Conservation (phyloP, 768 basidiomycete genomes). For the Brasilioporus rufonigricans region DNA sequence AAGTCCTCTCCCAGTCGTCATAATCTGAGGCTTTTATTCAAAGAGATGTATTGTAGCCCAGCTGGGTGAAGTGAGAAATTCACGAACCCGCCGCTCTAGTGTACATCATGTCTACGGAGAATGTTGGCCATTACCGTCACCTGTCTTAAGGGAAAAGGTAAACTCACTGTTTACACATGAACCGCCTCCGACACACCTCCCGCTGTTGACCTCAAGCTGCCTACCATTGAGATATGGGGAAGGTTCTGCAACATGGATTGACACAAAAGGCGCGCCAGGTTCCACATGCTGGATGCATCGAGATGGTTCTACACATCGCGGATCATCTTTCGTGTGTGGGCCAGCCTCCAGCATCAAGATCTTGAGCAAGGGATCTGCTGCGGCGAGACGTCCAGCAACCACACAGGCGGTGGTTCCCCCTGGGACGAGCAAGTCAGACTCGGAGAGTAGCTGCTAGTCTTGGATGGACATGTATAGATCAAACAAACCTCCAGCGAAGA, state of each 20-base stretch:
- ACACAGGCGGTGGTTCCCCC: slow-evolving; percentile 38
- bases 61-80: background rate
- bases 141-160: too few relatives aligned
- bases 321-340: slow-evolving; percentile 22
- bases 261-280: slow-evolving; percentile 16
- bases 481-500: slow-evolving; percentile 54
- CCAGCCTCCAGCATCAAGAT: slow-evolving; percentile 32
- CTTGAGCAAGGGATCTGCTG: slow-evolving; percentile 22
- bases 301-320: slow-evolving; percentile 22
- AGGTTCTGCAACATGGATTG: slow-evolving; percentile 16
- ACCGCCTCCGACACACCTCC: slow-evolving; percentile 6
- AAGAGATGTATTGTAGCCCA: background rate
- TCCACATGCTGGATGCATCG: slow-evolving; percentile 20
- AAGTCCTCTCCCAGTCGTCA: slow-evolving; percentile 28
- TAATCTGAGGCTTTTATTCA: slow-evolving; percentile 47
- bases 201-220: slow-evolving; percentile 16
- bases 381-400: slow-evolving; percentile 29
- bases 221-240: slow-evolving; percentile 15
- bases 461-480: background rate
- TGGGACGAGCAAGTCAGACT: slow-evolving; percentile 1
- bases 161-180: background rate
- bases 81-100: background rate
- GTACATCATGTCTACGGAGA: background rate
- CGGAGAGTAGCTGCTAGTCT: background rate
- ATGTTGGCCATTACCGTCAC: background rate